Base-by-base conservation (phyloP, 2,329 filamentous ascomycete genomes). In the Paracoccidioides lutzii region DNA sequence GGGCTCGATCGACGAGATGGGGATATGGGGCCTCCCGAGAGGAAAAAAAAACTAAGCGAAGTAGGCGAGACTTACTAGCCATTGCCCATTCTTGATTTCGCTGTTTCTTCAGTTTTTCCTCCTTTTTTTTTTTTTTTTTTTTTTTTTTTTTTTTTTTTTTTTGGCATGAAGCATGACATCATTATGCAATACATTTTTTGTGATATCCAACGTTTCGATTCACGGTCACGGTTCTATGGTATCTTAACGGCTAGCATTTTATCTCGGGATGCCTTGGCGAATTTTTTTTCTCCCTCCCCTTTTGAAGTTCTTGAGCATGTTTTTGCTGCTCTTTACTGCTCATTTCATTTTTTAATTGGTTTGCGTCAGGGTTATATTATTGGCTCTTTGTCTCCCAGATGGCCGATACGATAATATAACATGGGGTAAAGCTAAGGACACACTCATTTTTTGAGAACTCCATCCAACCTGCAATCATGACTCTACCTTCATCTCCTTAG, bases 51-150 rank as follows among this genome's bases (percentile, higher is more conserved):
- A 62, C 69, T 78, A 63, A 78, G 72, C 66, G 77, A 78, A 56
- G 69, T 80, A 48, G 79, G 79, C 44, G 79, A 82, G 68, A 80
- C 77, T n/a, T 81, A 77, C 66, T 81, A 70, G 69, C 15, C 12
- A 12, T 12, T 48, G 58, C 48, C 41, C 54, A 50, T 57, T 57
- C 43, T 45, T 49, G 46, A 35, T 22, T 14, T 51, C 45, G 12
- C 14, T 50, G 53, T 37, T 58, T 38, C 33, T 52, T 37, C 46
- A 54, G 58, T 55, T 46, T 48, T 35, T n/a, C 22, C 54, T 59
- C 44, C 55, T 53, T 43, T 52, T 59, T 55, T 28, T 61, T 8
- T 5, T 14, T 43, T 33, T 48, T 5, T 43, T 30, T 54, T 30
- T 14, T 54, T 51, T 53, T 58, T 44, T 51, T 30, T 40, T 54